Evolutionary conservation across 768 basidiomycete genomes (phyloP).

Genomic region (Lepiota brunneoincarnata): DNA sequence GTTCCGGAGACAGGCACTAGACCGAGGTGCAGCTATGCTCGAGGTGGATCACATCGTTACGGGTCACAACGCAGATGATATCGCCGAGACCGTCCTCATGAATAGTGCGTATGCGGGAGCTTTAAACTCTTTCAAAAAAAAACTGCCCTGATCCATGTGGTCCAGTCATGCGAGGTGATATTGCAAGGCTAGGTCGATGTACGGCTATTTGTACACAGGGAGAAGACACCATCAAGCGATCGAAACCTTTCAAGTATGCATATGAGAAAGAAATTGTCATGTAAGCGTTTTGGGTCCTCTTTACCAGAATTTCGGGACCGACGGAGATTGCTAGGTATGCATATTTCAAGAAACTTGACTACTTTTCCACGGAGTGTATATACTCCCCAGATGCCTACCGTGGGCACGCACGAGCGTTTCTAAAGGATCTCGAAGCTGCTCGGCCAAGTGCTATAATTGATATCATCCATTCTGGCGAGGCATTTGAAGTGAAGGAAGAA

Average conservation of each 20-base stretch:
- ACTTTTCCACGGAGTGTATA: slow-evolving; percentile 99
- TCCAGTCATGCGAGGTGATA: slow-evolving; percentile 96
- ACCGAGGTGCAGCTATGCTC: slow-evolving; percentile 87
- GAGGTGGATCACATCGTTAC: slow-evolving; percentile 97
- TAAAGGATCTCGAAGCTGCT: slow-evolving; percentile 94
- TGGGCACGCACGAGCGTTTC: slow-evolving; percentile 89
- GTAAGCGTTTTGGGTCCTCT: slow-evolving; percentile 39
- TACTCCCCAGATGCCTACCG: slow-evolving; percentile 99
- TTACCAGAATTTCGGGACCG: background rate
- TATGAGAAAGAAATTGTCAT: slow-evolving; percentile 99
- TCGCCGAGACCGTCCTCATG: slow-evolving; percentile 98
- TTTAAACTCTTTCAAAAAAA: background rate
- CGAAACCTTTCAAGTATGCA: slow-evolving; percentile 99
- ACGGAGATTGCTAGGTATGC: slow-evolving; percentile 69
- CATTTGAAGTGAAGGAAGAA: slow-evolving; percentile 82
- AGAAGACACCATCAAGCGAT: slow-evolving; percentile 93
- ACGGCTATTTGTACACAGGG: slow-evolving; percentile 94
- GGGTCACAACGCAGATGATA: slow-evolving; percentile 98
- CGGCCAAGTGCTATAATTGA: slow-evolving; percentile 96
- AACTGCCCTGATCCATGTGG: background rate
- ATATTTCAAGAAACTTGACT: slow-evolving; percentile 98
- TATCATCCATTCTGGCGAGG: slow-evolving; percentile 95
- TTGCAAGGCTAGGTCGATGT: slow-evolving; percentile 90
- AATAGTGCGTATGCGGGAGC: slow-evolving; percentile 65
- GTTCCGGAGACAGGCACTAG: slow-evolving; percentile 93